These are phyloP conservation scores for Alternaria novae-zelandiae DNA, from an alignment of 2,329 filamentous ascomycete species.

Conservation along the genomic window DNA sequence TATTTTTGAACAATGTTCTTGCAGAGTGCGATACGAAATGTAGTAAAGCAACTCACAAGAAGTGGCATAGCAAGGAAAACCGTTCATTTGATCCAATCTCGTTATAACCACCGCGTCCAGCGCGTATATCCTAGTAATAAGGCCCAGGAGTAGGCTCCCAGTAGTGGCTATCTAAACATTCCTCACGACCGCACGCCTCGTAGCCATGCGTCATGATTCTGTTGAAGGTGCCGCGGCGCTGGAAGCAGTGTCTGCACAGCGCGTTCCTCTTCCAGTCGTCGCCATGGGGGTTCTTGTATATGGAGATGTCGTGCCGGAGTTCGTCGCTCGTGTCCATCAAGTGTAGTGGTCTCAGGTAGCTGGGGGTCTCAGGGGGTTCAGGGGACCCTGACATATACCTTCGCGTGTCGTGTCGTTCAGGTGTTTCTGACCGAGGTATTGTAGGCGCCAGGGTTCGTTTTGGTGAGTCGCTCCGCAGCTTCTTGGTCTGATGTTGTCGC, in stretches of 20 bases:
- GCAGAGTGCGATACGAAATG: background rate
- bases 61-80: background rate
- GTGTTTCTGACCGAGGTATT: background rate
- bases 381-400: conserved; percentile 4
- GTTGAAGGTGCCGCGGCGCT: conserved; percentile 31
- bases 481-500: background rate
- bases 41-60: background rate
- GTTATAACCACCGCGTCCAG: background rate
- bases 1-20: background rate
- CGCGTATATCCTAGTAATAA: background rate
- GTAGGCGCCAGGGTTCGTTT: background rate
- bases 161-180: conserved; percentile 37
- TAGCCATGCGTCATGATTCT: conserved; percentile 31
- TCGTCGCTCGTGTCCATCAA: conserved; percentile 26
- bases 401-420: background rate
- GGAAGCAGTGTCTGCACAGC: conserved; percentile 39
- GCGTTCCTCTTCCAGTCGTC: conserved; percentile 26
- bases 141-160: conserved; percentile 25
- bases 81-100: background rate
- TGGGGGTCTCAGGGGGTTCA: conserved; percentile 21
- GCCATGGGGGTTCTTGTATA: conserved; percentile 35
- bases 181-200: conserved; percentile 34
- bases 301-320: conserved; percentile 22
- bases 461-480: background rate
- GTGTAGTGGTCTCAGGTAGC: conserved; percentile 35